A percentile compares a stretch with the other conserved stretches of the same genome.
These are phyloP conservation scores for Ogataea trehalophila DNA, from an alignment of 805 yeast species.

Conservation along the genomic window DNA sequence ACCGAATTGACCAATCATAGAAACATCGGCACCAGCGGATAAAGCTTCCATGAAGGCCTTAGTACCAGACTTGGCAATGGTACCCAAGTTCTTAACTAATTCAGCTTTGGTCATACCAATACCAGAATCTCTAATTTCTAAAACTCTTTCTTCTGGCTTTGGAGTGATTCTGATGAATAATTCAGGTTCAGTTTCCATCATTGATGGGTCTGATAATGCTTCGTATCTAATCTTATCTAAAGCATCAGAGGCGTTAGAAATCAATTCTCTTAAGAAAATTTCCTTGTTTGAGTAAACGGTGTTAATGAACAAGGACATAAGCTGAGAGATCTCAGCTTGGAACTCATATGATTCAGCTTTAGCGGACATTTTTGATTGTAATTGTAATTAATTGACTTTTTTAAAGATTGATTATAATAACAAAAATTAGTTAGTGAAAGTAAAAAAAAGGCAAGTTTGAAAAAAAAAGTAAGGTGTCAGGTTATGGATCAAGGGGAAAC, in stretches of 20 bases:
- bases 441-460: too few relatives aligned
- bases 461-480: too few relatives aligned
- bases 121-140: slow-evolving; percentile 99
- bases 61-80: slow-evolving; percentile 99
- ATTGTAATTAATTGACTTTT: neutral
- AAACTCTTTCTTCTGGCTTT: slow-evolving; percentile 85
- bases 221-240: slow-evolving; percentile 97
- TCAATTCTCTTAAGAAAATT: slow-evolving; percentile 97
- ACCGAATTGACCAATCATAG: slow-evolving; percentile 99
- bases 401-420: too few relatives aligned
- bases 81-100: slow-evolving; percentile 97
- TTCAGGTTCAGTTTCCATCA: slow-evolving; percentile 92
- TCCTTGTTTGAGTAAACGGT: slow-evolving; percentile 99
- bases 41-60: slow-evolving; percentile 99
- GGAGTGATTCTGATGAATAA: slow-evolving; percentile 97
- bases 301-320: slow-evolving; percentile 99
- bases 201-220: slow-evolving; percentile 86
- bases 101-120: slow-evolving; percentile 99
- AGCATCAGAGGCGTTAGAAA: slow-evolving; percentile 99
- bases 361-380: slow-evolving; percentile 21
- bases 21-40: slow-evolving; percentile 98
- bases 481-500: too few relatives aligned
- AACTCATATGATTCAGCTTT: slow-evolving; percentile 85
- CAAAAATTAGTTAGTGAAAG: too few relatives aligned
- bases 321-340: slow-evolving; percentile 99